A percentile compares a stretch with the other conserved stretches of the same genome.
Conservation (phyloP, 2,329 filamentous ascomycete species). For the Phyllosticta citrichinensis region DNA sequence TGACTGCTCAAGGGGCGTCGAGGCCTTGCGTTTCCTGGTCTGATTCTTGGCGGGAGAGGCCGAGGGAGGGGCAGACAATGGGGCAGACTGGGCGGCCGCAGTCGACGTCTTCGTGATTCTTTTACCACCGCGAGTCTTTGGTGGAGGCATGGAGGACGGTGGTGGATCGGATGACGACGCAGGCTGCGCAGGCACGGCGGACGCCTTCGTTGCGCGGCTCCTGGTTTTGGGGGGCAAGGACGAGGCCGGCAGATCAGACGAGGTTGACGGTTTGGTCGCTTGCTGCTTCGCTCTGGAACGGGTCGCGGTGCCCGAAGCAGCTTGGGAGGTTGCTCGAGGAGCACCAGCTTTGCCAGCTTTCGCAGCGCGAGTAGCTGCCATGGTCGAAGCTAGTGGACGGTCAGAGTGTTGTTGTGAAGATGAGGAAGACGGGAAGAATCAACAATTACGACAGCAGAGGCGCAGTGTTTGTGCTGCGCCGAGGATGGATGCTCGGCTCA, state of each 20-base stretch:
- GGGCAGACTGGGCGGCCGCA: background rate
- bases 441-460: no score
- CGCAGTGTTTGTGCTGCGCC: no score
- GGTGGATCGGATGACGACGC: background rate
- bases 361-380: background rate
- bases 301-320: background rate
- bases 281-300: background rate
- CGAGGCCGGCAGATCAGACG: background rate
- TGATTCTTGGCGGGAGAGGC: background rate
- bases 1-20: background rate
- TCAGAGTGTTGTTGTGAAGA: background rate
- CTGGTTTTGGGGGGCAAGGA: background rate
- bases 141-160: background rate
- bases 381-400: background rate
- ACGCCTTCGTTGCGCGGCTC: background rate
- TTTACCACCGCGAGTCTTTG: background rate
- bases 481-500: no score
- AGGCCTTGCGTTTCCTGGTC: background rate
- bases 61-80: background rate
- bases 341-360: background rate
- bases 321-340: background rate
- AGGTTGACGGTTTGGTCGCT: background rate
- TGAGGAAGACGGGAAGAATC: background rate
- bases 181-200: background rate
- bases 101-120: background rate